A percentile compares a stretch with the other conserved stretches of the same genome.
Evolutionary conservation across 148 eudicot species (phyloP).

Genomic region (Amaranthus palmeri): DNA sequence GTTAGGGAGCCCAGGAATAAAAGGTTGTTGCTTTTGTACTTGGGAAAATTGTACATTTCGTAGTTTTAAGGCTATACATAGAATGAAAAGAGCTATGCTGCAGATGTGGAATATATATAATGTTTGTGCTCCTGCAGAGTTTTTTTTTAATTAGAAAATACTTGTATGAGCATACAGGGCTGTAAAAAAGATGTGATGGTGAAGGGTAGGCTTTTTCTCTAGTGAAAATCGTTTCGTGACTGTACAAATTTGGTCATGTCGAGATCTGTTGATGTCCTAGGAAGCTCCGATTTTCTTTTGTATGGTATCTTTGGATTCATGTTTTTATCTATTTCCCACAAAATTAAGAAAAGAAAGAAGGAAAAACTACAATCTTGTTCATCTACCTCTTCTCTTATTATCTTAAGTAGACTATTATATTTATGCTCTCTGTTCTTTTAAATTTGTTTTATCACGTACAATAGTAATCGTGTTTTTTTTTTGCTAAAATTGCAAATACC

Average conservation of each 20-base stretch:
- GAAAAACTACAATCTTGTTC: not conserved
- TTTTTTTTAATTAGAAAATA: constrained; percentile 11
- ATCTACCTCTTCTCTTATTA: not conserved
- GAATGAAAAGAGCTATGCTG: constrained; percentile 48
- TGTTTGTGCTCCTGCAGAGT: constrained; percentile 38
- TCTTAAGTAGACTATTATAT: too few species aligned
- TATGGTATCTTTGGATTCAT: constrained; percentile 16
- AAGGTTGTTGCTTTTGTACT: constrained; percentile 49
- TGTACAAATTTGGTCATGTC: constrained; percentile 50
- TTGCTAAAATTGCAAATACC: too few species aligned
- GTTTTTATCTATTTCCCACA: constrained; percentile 19
- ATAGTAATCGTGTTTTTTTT: too few species aligned
- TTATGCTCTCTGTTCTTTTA: too few species aligned
- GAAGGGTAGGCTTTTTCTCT: constrained; percentile 29
- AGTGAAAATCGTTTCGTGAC: constrained; percentile 31
- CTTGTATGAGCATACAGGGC: constrained; percentile 25
- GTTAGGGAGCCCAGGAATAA: constrained; percentile 56
- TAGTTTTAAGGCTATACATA: constrained; percentile 63
- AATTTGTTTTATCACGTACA: too few species aligned
- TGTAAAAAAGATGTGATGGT: constrained; percentile 33
- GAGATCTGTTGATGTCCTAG: constrained; percentile 33
- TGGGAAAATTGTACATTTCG: constrained; percentile 76
- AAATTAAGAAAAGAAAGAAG: not conserved
- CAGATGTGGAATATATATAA: constrained; percentile 34
- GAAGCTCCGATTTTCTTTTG: constrained; percentile 30